Base-by-base conservation (phyloP, 192 early-diverging fungal genomes). In the Gonapodya prolifera region DNA sequence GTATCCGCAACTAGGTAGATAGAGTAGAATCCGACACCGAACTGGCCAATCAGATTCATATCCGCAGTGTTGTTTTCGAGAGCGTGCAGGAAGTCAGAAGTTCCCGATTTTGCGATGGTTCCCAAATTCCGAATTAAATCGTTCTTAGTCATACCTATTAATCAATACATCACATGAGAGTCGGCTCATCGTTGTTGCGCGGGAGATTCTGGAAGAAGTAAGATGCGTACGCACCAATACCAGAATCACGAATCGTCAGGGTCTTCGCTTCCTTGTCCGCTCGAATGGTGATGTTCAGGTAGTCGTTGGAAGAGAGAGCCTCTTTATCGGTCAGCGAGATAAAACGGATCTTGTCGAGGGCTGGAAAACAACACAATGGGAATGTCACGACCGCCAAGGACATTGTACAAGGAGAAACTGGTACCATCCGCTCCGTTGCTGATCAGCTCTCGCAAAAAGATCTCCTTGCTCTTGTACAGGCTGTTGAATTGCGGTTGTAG, bases 11-110 rank as follows among this genome's bases (percentile, higher is more conserved):
- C 94, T 83, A 97, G 86, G 82, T 96, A 99, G 18, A 94, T 95
- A 33, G 95, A 96, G 87, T 99, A 99, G 85, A 99, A 99, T 34
- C 98, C 96, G 33, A 98, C 96, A 90, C 98, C 98, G 84, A 99
- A 99, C 85, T 99, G 95, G 69, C 98, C 98, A 77, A 97, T 97
- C 77, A 97, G 86, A 33, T 89, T 87, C 34, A 77, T 81, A 23
- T 88, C 78, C 71, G 82, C 80, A 79, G 83, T 87, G 78, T 95
- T 90, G 34, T 92, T 88, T 73, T 96, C 93, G 75, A 96, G 80
- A 23, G 90, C 87, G 77, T 92, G 85, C 77, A 96, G 79, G 80
- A 95, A 96, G 75, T 95, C 95, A 34, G 91, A 89, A 0, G 98
- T 98, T 2, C 98, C 98, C 1, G 96, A 98, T 83, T 97, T 97